Evolutionary conservation across 2,329 filamentous ascomycete species (phyloP), one percentile per base, ranked within the genome.

Genomic region (Amauroascus verrucosus): DNA sequence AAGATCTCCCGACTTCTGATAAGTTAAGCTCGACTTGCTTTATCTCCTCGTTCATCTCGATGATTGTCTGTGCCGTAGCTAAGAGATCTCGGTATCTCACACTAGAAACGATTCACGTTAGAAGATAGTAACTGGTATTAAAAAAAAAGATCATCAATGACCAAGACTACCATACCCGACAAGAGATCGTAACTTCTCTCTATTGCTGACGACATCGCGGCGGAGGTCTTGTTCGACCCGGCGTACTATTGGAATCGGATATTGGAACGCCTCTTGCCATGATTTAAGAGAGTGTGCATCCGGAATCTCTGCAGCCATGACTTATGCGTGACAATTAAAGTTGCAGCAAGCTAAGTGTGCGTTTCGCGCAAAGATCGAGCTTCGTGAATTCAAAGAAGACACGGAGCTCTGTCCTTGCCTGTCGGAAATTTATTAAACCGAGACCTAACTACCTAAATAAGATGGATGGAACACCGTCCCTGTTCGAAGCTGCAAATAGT

Each of bases 31-130:
- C 88, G 14, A 88, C 84, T 11, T 75, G 72, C 56, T 84, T 79
- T 72, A 93, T 91, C 65, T 91, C 83, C 37, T 70, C 71, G 60
- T 88, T 85, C 88, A 97, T 95, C 56, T 83, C 79, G 52, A 96
- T 85, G 60, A 97, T 97, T n/a, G 84, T 84, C 70, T 96, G 90
- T 52, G 91, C 91, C 0, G 91, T 96, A 50, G 87, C 87, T 24
- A 97, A 81, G 7, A 97, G 81, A 62, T 93, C 88, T 60, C 91
- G 86, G 70, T 97, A 97, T 63, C 81, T 80, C 61, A 78, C 75
- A 18, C 80, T 83, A 60, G 8, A 51, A 48, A 43, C 7, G 18
- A 7, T 22, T 16, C n/a, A 49, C 8, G 24, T 50, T 26, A 50
- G 46, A 24, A 28, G 3, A 47, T 14, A 14, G 32, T 13, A 1